Conservation (phyloP, 106 monocot genomes). For the Triglochin maritima region DNA sequence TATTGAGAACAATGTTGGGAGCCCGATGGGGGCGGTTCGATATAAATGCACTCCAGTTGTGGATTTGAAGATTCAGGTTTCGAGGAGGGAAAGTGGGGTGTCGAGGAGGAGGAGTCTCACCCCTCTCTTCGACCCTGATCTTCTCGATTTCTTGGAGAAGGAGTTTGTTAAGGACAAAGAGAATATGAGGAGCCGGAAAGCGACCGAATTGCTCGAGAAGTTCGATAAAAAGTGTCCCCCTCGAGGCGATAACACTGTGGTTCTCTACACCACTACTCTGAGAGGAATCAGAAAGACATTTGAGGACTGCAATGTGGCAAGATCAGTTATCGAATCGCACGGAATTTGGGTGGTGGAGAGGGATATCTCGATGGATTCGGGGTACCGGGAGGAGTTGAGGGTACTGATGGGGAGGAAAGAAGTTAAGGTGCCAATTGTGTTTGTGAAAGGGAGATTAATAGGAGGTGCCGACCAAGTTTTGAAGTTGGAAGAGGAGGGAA, state of each 20-base stretch:
- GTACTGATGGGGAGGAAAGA: conserved; percentile 43
- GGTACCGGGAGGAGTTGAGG: conserved; percentile 72
- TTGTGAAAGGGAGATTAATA: conserved; percentile 59
- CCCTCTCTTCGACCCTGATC: conserved; percentile 79
- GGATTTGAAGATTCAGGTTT: conserved; percentile 4
- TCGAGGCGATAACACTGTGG: conserved; percentile 38
- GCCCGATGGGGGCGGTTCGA: conserved; percentile 3
- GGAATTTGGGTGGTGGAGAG: conserved; percentile 54
- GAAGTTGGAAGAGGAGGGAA: conserved; percentile 71
- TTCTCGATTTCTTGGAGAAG: conserved; percentile 55
- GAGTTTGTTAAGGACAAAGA: conserved; percentile 41
- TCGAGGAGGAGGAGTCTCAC: conserved; percentile 42
- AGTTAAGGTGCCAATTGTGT: conserved; percentile 43
- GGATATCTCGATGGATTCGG: conserved; percentile 88
- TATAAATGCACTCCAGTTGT: conserved; percentile 1
- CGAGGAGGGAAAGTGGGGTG: conserved; percentile 17
- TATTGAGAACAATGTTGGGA: conserved; percentile 8
- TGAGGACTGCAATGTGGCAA: conserved; percentile 80
- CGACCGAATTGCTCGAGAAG: conserved; percentile 16
- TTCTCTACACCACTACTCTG: conserved; percentile 79
- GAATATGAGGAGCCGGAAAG: conserved; percentile 26
- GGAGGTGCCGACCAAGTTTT: conserved; percentile 60
- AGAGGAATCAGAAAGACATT: conserved; percentile 79
- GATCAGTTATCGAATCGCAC: conserved; percentile 35
- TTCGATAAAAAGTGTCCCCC: conserved; percentile 63